Percentiles rank a stretch among this genome's conserved stretches.
These are phyloP conservation scores for Aspergillus sclerotialis DNA, from an alignment of 2,329 filamentous ascomycete genomes.

Conservation along the genomic window DNA sequence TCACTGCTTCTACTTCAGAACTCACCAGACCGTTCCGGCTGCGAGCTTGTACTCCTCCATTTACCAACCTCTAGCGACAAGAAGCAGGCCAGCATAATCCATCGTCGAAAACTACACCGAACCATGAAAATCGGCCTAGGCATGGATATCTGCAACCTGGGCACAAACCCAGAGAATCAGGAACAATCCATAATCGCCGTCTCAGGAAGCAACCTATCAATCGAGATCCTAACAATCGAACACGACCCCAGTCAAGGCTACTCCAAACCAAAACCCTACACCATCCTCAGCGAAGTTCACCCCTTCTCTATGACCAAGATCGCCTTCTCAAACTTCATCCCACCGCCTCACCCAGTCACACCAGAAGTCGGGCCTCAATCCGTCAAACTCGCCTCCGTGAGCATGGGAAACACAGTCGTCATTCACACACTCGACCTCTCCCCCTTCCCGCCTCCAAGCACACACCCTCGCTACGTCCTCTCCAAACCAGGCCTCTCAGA, in stretches of 20 bases:
- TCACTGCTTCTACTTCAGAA: conserved; percentile 52
- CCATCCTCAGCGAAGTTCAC: conserved; percentile 50
- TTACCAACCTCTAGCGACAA: conserved; percentile 14
- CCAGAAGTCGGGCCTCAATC: conserved; percentile 48
- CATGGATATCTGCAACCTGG: conserved; percentile 67
- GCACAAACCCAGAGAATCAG: conserved; percentile 51
- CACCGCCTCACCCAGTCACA: conserved; percentile 44
- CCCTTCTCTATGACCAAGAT: conserved; percentile 53
- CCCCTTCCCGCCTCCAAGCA: conserved; percentile 34
- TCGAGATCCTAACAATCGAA: conserved; percentile 71
- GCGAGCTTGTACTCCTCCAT: conserved; percentile 47
- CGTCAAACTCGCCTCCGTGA: conserved; percentile 73
- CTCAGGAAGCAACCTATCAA: conserved; percentile 70
- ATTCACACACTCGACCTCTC: conserved; percentile 71
- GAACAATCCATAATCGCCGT: conserved; percentile 76
- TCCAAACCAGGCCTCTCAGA: conserved; percentile 52
- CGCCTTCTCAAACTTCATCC: conserved; percentile 44
- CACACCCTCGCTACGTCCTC: conserved; percentile 62
- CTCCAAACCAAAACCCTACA: conserved; percentile 43
- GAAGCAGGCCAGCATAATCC: conserved; percentile 38
- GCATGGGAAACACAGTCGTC: conserved; percentile 69
- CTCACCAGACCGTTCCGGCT: conserved; percentile 46
- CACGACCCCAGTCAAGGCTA: conserved; percentile 45
- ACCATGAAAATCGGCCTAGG: conserved; percentile 68
- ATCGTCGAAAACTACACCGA: conserved; percentile 56